Conservation (phyloP, 2,329 filamentous ascomycete species). For the Colletotrichum sp. region DNA sequence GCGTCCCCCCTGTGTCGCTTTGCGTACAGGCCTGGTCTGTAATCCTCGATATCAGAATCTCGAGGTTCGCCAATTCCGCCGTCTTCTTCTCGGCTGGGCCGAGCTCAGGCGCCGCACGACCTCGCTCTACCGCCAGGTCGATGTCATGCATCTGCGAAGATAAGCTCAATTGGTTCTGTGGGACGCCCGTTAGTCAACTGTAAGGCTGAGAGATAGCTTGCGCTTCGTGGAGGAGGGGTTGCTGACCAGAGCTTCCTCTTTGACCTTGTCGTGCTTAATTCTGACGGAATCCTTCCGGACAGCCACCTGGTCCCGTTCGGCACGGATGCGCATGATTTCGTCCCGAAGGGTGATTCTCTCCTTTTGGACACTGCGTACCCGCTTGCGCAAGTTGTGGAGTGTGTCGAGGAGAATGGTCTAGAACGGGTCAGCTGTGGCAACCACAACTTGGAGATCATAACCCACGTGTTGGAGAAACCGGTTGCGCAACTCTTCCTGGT, state of each 20-base stretch:
- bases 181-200: constrained; percentile 1
- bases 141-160: constrained; percentile 67
- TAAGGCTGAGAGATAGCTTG: neutral
- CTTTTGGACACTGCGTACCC: constrained; percentile 61
- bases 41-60: constrained; percentile 60
- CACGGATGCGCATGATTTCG: constrained; percentile 63
- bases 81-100: constrained; percentile 49
- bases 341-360: constrained; percentile 62
- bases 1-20: constrained; percentile 54
- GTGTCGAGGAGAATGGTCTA: constrained; percentile 66
- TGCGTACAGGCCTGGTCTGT: constrained; percentile 57
- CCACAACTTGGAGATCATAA: constrained; percentile 21
- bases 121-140: constrained; percentile 60
- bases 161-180: constrained; percentile 53
- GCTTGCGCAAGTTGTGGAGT: constrained; percentile 60
- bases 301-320: constrained; percentile 66
- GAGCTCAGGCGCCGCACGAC: constrained; percentile 52
- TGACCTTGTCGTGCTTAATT: constrained; percentile 61
- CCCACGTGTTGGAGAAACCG: constrained; percentile 64
- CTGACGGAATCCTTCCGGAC: constrained; percentile 68
- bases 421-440: neutral
- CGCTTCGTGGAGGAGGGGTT: neutral
- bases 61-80: constrained; percentile 60
- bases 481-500: constrained; percentile 60
- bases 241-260: constrained; percentile 55